These are phyloP conservation scores for Gamarada debralockiae DNA, from an alignment of 495 filamentous ascomycete species.

Conservation along the genomic window DNA sequence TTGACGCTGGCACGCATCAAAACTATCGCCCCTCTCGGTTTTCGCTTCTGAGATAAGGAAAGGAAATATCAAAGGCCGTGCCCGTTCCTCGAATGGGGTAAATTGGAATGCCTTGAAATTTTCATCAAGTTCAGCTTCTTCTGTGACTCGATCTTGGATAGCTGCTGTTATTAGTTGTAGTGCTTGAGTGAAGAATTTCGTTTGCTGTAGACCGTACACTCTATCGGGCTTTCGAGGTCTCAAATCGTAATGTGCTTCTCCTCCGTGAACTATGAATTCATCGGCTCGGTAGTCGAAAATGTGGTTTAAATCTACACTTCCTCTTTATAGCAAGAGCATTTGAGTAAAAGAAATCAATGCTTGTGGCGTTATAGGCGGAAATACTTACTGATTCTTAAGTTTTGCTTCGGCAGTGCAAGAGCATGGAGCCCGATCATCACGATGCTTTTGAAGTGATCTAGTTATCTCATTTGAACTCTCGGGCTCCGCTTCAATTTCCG, in stretches of 20 bases:
- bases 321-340: no score
- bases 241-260: neutral
- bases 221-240: neutral
- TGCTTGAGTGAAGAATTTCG: neutral
- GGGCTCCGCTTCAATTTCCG: neutral
- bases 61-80: conserved; percentile 1
- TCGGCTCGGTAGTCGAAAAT: conserved; percentile 4
- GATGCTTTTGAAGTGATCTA: neutral
- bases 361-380: no score
- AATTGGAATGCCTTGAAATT: neutral
- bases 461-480: neutral
- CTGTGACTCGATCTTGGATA: neutral
- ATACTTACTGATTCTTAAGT: neutral
- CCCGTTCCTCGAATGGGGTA: neutral
- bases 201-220: conserved; percentile 2
- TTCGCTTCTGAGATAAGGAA: conserved; percentile 7
- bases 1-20: conserved; percentile 15
- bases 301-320: neutral
- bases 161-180: neutral
- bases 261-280: neutral
- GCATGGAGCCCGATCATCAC: neutral
- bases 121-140: neutral
- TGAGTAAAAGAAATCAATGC: no score
- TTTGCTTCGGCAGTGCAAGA: neutral
- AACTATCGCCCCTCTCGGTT: conserved; percentile 4